These are phyloP conservation scores for Silene latifolia DNA, from an alignment of 148 eudicot genomes.

Conservation along the genomic window DNA sequence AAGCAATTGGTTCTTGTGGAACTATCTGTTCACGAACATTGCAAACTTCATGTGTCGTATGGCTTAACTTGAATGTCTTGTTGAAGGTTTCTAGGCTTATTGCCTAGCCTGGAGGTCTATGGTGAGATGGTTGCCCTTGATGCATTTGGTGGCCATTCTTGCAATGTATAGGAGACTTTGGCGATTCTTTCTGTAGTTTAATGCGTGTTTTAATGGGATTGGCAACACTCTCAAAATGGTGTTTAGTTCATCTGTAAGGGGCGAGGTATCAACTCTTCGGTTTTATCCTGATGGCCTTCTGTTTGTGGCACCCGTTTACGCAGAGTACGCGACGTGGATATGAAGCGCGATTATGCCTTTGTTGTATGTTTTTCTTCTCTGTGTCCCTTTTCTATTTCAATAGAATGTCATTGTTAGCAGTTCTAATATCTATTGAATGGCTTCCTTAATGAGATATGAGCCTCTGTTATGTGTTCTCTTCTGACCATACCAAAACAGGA, in stretches of 20 bases:
- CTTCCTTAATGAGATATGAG: slow-evolving; percentile 24
- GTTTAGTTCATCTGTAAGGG: slow-evolving; percentile 91
- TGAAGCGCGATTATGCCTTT: slow-evolving; percentile 97
- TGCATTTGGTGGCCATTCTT: slow-evolving; percentile 83
- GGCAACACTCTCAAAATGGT: slow-evolving; percentile 95
- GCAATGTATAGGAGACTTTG: slow-evolving; percentile 92
- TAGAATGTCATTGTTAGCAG: neutral
- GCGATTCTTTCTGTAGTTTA: slow-evolving; percentile 91
- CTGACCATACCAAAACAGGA: slow-evolving; percentile 47
- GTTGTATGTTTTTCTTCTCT: slow-evolving; percentile 65
- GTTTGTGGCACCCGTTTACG: slow-evolving; percentile 97
- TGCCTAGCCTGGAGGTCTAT: slow-evolving; percentile 95
- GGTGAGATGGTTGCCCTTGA: slow-evolving; percentile 95
- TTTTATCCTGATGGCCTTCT: slow-evolving; percentile 97
- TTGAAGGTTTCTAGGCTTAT: slow-evolving; percentile 98
- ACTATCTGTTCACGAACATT: slow-evolving; percentile 42
- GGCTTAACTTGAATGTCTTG: slow-evolving; percentile 86
- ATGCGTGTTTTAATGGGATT: slow-evolving; percentile 92
- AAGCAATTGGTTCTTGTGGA: slow-evolving; percentile 19
- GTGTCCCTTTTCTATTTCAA: neutral
- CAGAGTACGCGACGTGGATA: slow-evolving; percentile 99
- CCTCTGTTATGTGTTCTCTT: slow-evolving; percentile 16
- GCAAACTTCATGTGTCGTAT: slow-evolving; percentile 42
- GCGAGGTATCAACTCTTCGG: slow-evolving; percentile 75
- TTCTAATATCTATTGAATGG: neutral